phyloP scores from a whole-genome alignment of 75 land plant species.

The Pinus tabuliformis region DNA sequence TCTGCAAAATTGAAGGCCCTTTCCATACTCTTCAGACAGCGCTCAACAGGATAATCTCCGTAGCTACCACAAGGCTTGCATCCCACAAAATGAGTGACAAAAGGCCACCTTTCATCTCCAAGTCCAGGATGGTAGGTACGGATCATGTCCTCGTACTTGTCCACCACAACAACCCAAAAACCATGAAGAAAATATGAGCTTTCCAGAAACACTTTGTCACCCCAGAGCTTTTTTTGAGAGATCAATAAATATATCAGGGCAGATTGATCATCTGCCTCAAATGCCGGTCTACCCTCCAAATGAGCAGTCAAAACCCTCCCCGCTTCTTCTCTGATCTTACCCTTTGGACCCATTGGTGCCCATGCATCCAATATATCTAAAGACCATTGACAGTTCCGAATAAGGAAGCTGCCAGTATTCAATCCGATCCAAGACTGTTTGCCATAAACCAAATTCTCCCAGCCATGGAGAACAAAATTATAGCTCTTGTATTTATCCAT shows the following conservation, averaged over 20 bases:
- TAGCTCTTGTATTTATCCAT: conserved; percentile 49
- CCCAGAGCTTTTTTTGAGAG: conserved; percentile 53
- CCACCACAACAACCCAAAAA: conserved; percentile 69
- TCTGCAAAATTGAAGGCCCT: conserved; percentile 86
- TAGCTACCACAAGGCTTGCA: conserved; percentile 86
- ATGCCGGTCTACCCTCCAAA: conserved; percentile 66
- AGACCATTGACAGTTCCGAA: conserved; percentile 88
- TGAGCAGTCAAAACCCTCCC: conserved; percentile 65
- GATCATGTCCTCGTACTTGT: conserved; percentile 75
- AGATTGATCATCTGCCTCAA: conserved; percentile 87
- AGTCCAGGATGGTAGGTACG: conserved; percentile 78
- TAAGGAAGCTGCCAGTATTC: conserved; percentile 76
- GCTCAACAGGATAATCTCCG: conserved; percentile 74
- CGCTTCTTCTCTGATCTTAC: conserved; percentile 58
- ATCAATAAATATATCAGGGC: conserved; percentile 63
- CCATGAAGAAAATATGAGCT: conserved; percentile 76
- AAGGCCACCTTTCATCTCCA: conserved; percentile 90
- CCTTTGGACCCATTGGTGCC: conserved; percentile 90
- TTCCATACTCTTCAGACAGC: conserved; percentile 80
- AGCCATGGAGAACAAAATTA: conserved; percentile 79
- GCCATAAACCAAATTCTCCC: conserved; percentile 58
- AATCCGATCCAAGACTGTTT: conserved; percentile 69
- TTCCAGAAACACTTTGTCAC: conserved; percentile 56
- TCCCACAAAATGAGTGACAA: conserved; percentile 88
- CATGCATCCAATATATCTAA: conserved; percentile 78